These are phyloP conservation scores for Myriosclerotinia duriaeana DNA, from an alignment of 2,329 filamentous ascomycete species.

Conservation along the genomic window DNA sequence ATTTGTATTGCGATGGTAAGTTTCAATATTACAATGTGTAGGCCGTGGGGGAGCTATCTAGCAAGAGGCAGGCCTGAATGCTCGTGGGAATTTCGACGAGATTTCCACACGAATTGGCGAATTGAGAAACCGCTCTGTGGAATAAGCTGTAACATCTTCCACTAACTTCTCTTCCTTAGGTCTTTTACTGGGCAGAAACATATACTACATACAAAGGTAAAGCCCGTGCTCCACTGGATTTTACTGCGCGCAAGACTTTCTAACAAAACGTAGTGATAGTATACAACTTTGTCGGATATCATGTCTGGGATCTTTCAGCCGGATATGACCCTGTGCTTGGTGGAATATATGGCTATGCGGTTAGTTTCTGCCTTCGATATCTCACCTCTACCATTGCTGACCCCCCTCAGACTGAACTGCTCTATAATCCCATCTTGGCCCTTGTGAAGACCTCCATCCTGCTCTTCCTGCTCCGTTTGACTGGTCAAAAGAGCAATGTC, in stretches of 20 bases:
- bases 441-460: slow-evolving; percentile 49
- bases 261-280: not conserved
- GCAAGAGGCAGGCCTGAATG: not conserved
- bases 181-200: slow-evolving; percentile 13
- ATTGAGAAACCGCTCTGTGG: not conserved
- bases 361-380: not conserved
- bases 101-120: not conserved
- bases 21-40: not conserved
- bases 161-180: slow-evolving; percentile 1
- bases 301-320: not conserved
- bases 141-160: not conserved
- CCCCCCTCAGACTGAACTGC: not conserved
- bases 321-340: not conserved
- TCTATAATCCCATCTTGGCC: slow-evolving; percentile 49
- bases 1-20: slow-evolving; percentile 16
- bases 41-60: not conserved
- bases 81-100: no score
- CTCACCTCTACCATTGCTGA: not conserved
- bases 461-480: slow-evolving; percentile 48
- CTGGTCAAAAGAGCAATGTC: slow-evolving; percentile 42
- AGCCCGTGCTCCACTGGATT: not conserved
- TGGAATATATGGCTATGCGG: slow-evolving; percentile 14
- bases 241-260: no score
- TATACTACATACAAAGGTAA: slow-evolving; percentile 10
- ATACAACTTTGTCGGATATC: not conserved